Base-by-base conservation (phyloP, 75 land plant species). In the Pinus taeda region DNA sequence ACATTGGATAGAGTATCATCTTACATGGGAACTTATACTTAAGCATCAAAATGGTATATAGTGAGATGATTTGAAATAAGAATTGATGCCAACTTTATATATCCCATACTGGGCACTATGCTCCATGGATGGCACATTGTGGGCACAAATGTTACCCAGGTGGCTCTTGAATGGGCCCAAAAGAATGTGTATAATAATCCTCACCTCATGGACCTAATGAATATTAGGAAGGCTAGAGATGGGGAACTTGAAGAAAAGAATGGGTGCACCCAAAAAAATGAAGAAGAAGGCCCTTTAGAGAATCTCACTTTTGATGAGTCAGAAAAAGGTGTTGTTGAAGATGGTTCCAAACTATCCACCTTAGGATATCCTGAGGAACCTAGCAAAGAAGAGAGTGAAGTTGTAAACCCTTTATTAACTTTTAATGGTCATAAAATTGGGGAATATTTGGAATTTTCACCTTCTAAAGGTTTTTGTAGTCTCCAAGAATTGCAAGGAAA, bases 161-260 rank as follows among this genome's bases (percentile, higher is more conserved):
- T 87, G 42, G 98, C 98, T 37, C 60, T 95, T 60, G 92, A 95
- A 69, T 95, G 98, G 97, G 94, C 97, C 0, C 75, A 80, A 69
- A 80, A 70, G 80, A 95, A 93, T 81, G 87, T 93, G 14, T 66
- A 79, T 66, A 84, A 79, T 65, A 95, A 95, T 78, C 91, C 94
- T 15, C 94, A 93, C 30, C 39, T 93, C 49, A 59, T 85, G 17
- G 80, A 83, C 6, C 74, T 93, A 36, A 93, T 95, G 63, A 94
- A 92, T 66, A 76, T 95, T 45, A 88, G 98, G 79, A 88, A 71
- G 66, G 93, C 79, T 30, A 74, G 57, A n/a, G 64, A 63, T 63
- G 22, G 53, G 2, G 18, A 26, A 15, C 1, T 15, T 3, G 18
- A 39, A 8, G 72, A 22, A 14, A 69, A 42, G 49, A 39, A 20